Evolutionary conservation across 1,139 yeast species (phyloP), one percentile per base, ranked within the genome.

Genomic region (Pichiaceae sp.): DNA sequence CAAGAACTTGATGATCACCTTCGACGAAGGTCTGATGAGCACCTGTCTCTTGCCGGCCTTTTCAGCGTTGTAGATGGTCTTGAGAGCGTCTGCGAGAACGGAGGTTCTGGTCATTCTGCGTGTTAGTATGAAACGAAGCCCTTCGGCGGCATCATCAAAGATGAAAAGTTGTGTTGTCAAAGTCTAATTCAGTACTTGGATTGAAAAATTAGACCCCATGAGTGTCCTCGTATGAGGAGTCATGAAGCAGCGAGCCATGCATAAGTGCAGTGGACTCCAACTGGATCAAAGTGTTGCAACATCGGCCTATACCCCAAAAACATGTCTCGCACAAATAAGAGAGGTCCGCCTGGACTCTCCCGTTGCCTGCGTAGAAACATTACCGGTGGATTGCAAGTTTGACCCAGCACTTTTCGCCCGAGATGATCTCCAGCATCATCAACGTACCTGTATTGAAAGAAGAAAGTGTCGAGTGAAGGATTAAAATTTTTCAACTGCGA

Each of bases 21-120:
- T 91, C 63, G 98, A 91, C 40, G 97, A 89, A 53, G 98, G 98
- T 80, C 98, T 86, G 68, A 91, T 78, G 66, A 91, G 72, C 56
- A 91, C 98, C 77, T 91, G 98, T 74, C 98, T 85, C 76, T 91
- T 91, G 70, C 98, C 98, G 66, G 96, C 80, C 73, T 89, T 91
- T 75, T 91, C 98, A 68, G 98, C 98, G 68, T 91, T 91, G 89
- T 89, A 86, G 68, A 91, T 91, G 59, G 96, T 79, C 68, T 91
- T 89, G 65, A 91, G 83, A 65, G 98, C 97, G 74, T 91, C 98
- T 62, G 97, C 96, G 70, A 91, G 83, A 66, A 85, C 98, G 57
- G 98, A 91, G 59, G 96, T 75, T 78, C 97, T 89, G 66, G 97
- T 87, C 97, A 91, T 87, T 68, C 64, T 71, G 31, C n/a, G 23